Evolutionary conservation across 2,329 filamentous ascomycete species (phyloP), one percentile per base, ranked within the genome.

Genomic region (Colletotrichum theobromicola): DNA sequence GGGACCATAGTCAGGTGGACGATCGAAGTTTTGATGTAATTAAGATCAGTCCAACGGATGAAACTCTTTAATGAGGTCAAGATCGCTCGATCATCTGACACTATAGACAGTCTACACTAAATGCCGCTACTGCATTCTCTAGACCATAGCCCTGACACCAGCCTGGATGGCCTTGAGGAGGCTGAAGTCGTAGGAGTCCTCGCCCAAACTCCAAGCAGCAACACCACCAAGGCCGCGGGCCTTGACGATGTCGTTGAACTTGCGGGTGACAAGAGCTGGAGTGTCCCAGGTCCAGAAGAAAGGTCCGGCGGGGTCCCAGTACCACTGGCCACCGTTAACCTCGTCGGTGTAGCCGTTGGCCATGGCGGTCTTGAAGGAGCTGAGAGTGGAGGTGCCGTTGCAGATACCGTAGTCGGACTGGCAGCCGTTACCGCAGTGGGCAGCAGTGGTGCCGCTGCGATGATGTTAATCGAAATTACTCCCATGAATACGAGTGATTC

Each of bases 231-330:
- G 78, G 1, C 80, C 80, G 70, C 84, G 83, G 21, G 80, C 79
- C 26, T 79, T 77, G 13, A 90, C 81, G 57, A 89, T 86, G 2
- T 85, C 78, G 2, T 82, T 76, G 61, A 90, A 87, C 81, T 91
- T 91, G 58, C 81, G 74, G 1, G 78, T 42, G 30, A 91, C 87
- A 2, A 88, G 81, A n/a, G 84, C 83, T 0, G 86, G 81, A 1
- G 86, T 90, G 67, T 91, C 90, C 87, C 87, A 91, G 2, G 87
- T 87, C 89, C 89, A 91, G 82, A 88, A 91, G 42, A 89, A 78
- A 7, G 81, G 79, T 26, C 84, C 83, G 3, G 79, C 75, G 0
- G 80, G 35, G 75, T 91, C 88, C 84, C 87, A 89, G 81, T 84
- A 91, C 84, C 89, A 91, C 80, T 89, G 88, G 4, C 88, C 90